Base-by-base conservation (phyloP, 225 moss, liverwort and hornwort species). In the Thuidium tamariscinum region DNA sequence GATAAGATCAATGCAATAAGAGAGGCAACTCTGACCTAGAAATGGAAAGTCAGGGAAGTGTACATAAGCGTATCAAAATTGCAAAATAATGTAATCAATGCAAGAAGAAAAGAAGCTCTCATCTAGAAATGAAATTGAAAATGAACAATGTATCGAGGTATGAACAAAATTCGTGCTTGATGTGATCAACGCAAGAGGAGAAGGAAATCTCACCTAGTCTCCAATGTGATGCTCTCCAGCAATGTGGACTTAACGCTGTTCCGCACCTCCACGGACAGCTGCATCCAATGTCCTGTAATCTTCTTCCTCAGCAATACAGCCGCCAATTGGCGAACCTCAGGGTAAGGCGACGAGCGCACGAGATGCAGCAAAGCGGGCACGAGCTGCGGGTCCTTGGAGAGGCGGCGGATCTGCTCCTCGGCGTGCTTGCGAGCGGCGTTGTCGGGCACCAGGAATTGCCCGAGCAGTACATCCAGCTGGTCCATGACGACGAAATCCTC, bases 201-300 rank as follows among this genome's bases (percentile, higher is more conserved):
- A 61, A 27, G 36, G 8, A 7, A 67, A 34, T 36, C 93, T 66
- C 89, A 97, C 97, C 92, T 93, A 56, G 91, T 94, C 91, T 99
- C 99, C 84, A 86, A 79, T 49, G 96, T 95, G 90, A 99, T 96
- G 90, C 99, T 97, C 88, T 99, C 99, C 84, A 99, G 82, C 82
- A 99, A 94, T 37, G 96, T 94, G 44, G 92, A 81, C 91, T 96
- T 99, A 16, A 94, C 95, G 82, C 90, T 96, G 78, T 91, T 92
- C 62, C 94, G 94, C 44, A 92, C 93, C 71, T 97, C 94, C 30
- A 82, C 87, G 17, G 97, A 83, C 25, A 99, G 87, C 88, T 90
- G 92, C 95, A 95, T 97, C 99, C 99, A 99, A 77, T 96, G 97
- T 42, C 97, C 97, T 30, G 95, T 96, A 86, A 99, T 93, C 90